A percentile compares a stretch with the other conserved stretches of the same genome.
phyloP scores from a whole-genome alignment of 805 yeast genomes.

The Yueomyces sp. region DNA sequence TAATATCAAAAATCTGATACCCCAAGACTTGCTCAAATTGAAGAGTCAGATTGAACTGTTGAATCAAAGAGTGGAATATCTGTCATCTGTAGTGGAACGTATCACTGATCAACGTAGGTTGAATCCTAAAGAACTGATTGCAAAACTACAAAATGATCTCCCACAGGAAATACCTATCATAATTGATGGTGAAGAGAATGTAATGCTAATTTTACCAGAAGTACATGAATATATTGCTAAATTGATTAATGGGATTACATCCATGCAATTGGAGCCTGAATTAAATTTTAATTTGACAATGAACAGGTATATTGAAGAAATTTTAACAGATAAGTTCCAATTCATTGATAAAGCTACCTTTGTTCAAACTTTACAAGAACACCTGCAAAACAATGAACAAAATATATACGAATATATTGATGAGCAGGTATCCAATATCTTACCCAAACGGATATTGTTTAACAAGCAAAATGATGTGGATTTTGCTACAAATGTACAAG shows the following conservation, averaged over 20 bases:
- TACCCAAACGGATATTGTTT: constrained; percentile 4
- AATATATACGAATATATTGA: not conserved
- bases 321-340: constrained; percentile 19
- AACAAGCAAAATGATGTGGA: constrained; percentile 22
- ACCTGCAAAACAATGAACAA: not conserved
- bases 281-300: constrained; percentile 12
- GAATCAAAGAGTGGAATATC: constrained; percentile 10
- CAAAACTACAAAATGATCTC: constrained; percentile 10
- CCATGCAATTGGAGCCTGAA: not conserved
- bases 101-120: not conserved
- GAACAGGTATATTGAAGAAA: constrained; percentile 19
- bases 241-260: constrained; percentile 6
- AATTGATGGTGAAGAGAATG: constrained; percentile 4
- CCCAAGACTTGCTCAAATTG: constrained; percentile 13
- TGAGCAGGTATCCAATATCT: not conserved
- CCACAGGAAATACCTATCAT: constrained; percentile 23
- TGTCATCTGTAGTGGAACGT: constrained; percentile 4
- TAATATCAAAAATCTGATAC: constrained; percentile 18
- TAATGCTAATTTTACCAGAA: constrained; percentile 19
- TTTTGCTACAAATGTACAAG: constrained; percentile 23
- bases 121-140: constrained; percentile 8
- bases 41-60: constrained; percentile 13
- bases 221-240: constrained; percentile 13
- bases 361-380: constrained; percentile 10
- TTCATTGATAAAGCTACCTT: constrained; percentile 18